Evolutionary conservation across 495 filamentous ascomycete genomes (phyloP), one percentile per base, ranked within the genome.

Genomic region (Diplogelasinospora grovesii): DNA sequence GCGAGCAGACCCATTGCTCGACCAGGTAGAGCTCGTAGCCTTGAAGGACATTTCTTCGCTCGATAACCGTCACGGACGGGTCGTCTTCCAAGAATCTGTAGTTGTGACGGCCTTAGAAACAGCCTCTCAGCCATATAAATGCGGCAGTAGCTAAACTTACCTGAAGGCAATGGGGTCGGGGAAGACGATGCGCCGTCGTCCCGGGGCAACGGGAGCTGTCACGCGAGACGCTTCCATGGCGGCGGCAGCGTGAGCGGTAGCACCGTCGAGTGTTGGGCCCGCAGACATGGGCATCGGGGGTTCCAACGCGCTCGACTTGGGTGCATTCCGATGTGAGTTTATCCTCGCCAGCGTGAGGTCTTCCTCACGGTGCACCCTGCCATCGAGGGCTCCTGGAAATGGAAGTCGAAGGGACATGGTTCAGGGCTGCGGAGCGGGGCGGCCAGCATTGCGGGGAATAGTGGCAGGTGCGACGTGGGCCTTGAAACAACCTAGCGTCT

Each of bases 1-100:
- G 79, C 6, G 89, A 95, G 59, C 88, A 95, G 8, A 86, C 87
- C 93, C 92, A 98, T 76, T 98, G 92, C 60, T 97, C 92, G 41
- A 98, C 89, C 24, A 97, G 63, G 64, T 97, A 97, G 35, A 90
- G 66, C 56, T 96, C 89, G 57, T 96, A 97, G 43, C 93, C 93
- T 33, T 78, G 61, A 15, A 98, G 73, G 22, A 69, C 64, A 33
- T 66, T 63, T 32, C 78, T 75, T 21, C 84, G 82, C 43, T 86
- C 74, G 8, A 95, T 71, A 10, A 95, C 81, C 3, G 70, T 75
- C 2, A 86, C 86, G 0, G 77, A 78, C 1, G 85, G 69, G 42
- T 98, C 92, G 46, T 89, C 84, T 71, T 94, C 87, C 10, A 98
- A 75, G 53, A 93, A 98, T 49, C 84, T 79, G 31, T 28, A 24